Base-by-base conservation (phyloP, 176 grass and related monocot genomes). In the Leersia perrieri region DNA sequence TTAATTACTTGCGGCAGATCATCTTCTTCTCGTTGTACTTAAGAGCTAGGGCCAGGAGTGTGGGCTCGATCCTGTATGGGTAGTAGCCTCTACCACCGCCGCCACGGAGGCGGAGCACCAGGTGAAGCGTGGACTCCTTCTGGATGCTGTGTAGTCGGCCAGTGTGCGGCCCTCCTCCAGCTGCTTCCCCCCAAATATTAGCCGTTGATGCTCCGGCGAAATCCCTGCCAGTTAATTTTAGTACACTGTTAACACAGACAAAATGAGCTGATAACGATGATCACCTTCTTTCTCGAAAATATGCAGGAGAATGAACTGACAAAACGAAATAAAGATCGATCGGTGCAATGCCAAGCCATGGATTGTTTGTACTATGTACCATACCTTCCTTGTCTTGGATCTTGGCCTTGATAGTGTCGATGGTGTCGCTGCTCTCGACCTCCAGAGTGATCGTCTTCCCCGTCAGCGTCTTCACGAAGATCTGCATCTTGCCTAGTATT, bases 381-480 rank as follows among this genome's bases (percentile, higher is more conserved):
- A 4, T 7, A 38, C 35, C 35, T 38, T 38, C 35, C 35, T 38
- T 38, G 35, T 38, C 35, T 7, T 38, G 35, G 35, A 38, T 38
- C 35, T 38, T 38, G 35, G 35, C 86, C 70, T 94, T 94, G 72
- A 94, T 86, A 57, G 91, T 82, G 67, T 80, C 83, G 53, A 94
- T 79, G 40, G 92, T 91, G 70, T 91, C 92, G 78, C 86, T 91
- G 82, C 88, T 91, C 89, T 94, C 92, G 29, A 94, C 92, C 75
- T 94, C 92, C 35, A 94, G 89, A 4, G 91, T 93, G 91, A 87
- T 90, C 45, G 91, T 90, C 91, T 93, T 93, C 66, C 91, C 91
- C 10, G 87, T 93, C 61, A 89, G 79, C 34, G 91, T 93, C 83
- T 93, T 90, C 72, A 93, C 87, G 58, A 89, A 93, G 62, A 87